These are phyloP conservation scores for Melastoma candidum DNA, from an alignment of 441 rosid genomes.

Conservation along the genomic window DNA sequence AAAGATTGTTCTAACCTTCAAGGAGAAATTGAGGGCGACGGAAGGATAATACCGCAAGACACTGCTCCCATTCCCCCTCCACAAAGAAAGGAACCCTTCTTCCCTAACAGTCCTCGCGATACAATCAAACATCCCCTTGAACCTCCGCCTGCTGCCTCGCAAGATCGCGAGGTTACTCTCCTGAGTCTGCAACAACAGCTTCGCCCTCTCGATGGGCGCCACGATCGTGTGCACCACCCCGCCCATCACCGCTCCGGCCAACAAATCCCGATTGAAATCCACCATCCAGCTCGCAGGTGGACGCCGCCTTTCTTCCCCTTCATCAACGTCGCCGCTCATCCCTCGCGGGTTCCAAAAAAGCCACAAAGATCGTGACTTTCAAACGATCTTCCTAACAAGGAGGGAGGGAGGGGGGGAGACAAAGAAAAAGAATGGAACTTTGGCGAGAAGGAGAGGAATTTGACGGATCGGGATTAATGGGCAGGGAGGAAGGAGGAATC, in stretches of 20 bases:
- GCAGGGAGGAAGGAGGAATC: too few species aligned
- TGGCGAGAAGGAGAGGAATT: too few species aligned
- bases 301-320: slow-evolving; percentile 8
- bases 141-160: slow-evolving; percentile 26
- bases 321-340: slow-evolving; percentile 6
- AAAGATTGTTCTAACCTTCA: slow-evolving; percentile 36
- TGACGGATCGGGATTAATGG: too few species aligned
- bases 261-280: slow-evolving; percentile 67
- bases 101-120: slow-evolving; percentile 67
- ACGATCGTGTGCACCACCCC: slow-evolving; percentile 93
- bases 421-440: too few species aligned
- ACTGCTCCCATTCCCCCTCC: slow-evolving; percentile 96
- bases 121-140: slow-evolving; percentile 88
- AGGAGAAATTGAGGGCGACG: slow-evolving; percentile 92
- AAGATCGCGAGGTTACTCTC: slow-evolving; percentile 82
- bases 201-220: slow-evolving; percentile 88
- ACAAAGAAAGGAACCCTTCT: slow-evolving; percentile 74
- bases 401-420: slow-evolving; percentile 26
- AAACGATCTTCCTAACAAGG: too few species aligned
- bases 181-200: slow-evolving; percentile 79
- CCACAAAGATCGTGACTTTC: too few species aligned
- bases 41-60: slow-evolving; percentile 93
- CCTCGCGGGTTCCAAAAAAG: slow-evolving; percentile 10
- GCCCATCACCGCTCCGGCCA: slow-evolving; percentile 90
- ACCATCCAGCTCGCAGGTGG: slow-evolving; percentile 25